phyloP scores from a whole-genome alignment of 2,329 filamentous ascomycete genomes.

The Ascochyta viciae-villosae region DNA sequence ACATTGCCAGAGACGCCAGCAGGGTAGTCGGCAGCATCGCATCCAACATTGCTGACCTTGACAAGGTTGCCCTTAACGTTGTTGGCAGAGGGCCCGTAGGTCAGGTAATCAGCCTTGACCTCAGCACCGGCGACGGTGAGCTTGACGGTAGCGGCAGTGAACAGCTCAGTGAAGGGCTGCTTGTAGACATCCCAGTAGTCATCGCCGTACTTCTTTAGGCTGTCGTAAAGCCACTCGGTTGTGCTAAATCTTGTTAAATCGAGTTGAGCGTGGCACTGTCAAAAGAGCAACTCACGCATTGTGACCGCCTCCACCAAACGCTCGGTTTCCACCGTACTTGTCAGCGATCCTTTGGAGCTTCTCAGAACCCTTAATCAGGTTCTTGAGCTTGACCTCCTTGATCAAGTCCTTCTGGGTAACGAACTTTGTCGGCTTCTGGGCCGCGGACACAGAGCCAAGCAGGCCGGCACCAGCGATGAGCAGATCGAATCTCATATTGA shows the following conservation, averaged over 20 bases:
- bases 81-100: constrained; percentile 70
- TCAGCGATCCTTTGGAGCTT: constrained; percentile 44
- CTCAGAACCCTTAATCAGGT: constrained; percentile 42
- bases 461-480: constrained; percentile 30
- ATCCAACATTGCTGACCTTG: constrained; percentile 69
- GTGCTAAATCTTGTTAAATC: neutral
- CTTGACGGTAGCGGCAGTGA: constrained; percentile 38
- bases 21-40: constrained; percentile 67
- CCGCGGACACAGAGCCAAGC: constrained; percentile 23
- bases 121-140: constrained; percentile 34
- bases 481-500: constrained; percentile 41
- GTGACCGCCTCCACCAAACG: constrained; percentile 45
- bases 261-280: too few relatives aligned
- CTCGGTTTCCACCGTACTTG: constrained; percentile 44
- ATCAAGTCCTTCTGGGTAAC: constrained; percentile 21
- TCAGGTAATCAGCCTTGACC: constrained; percentile 39
- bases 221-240: constrained; percentile 43
- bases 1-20: constrained; percentile 65
- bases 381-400: constrained; percentile 40
- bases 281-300: constrained; percentile 22
- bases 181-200: constrained; percentile 46
- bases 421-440: constrained; percentile 12
- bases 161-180: constrained; percentile 46
- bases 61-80: constrained; percentile 65
- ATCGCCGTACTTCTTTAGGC: constrained; percentile 34